Conservation (phyloP, 2,329 filamentous ascomycete species). For the Stagonosporopsis tanaceti region DNA sequence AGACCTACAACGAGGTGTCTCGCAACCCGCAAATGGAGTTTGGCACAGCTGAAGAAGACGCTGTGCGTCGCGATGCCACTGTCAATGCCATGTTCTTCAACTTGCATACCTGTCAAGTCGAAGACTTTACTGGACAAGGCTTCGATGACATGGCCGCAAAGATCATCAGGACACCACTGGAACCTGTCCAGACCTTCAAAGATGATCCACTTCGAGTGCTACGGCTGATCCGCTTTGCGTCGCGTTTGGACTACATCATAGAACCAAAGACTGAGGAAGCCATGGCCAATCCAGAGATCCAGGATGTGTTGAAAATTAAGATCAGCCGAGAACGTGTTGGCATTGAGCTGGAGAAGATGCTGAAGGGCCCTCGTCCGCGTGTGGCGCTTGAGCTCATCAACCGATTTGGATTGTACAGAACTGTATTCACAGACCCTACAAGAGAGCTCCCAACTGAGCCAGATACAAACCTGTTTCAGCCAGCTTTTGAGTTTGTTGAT, state of each 20-base stretch:
- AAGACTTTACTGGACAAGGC: constrained; percentile 82
- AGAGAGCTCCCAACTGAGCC: constrained; percentile 62
- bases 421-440: constrained; percentile 76
- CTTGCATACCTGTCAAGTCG: constrained; percentile 76
- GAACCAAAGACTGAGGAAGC: constrained; percentile 71
- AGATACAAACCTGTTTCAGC: constrained; percentile 66
- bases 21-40: constrained; percentile 94
- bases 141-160: constrained; percentile 75
- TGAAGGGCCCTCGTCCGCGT: constrained; percentile 71
- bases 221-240: constrained; percentile 88
- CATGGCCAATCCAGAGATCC: constrained; percentile 83
- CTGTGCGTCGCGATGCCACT: constrained; percentile 86
- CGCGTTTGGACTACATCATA: constrained; percentile 80
- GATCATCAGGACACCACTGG: constrained; percentile 84
- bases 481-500: constrained; percentile 69
- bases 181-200: constrained; percentile 90
- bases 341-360: constrained; percentile 88
- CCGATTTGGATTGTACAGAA: constrained; percentile 71
- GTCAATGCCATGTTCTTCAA: constrained; percentile 98
- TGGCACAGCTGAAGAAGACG: constrained; percentile 90
- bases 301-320: constrained; percentile 80
- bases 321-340: constrained; percentile 92
- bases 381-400: constrained; percentile 72
- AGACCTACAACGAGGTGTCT: constrained; percentile 88
- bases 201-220: constrained; percentile 91